Conservation (phyloP, 1,139 yeast genomes). For the Wickerhamomyces sp. region DNA sequence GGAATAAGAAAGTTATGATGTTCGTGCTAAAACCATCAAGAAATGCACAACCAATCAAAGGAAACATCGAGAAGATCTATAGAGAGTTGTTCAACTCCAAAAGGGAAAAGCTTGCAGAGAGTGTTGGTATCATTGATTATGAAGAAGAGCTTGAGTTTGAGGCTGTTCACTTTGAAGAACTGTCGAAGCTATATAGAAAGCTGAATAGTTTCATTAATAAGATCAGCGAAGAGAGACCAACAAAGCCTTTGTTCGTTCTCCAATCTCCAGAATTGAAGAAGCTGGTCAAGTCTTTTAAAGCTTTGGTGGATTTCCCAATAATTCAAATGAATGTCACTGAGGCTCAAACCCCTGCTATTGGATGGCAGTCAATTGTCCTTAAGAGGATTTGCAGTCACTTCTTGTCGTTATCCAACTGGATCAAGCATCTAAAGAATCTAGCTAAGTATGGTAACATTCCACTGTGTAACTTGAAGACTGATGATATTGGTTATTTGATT, state of each 20-base stretch:
- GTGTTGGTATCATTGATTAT: slow-evolving; percentile 45
- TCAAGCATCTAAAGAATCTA: slow-evolving; percentile 58
- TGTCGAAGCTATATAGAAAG: slow-evolving; percentile 46
- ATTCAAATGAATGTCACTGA: slow-evolving; percentile 55
- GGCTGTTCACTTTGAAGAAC: slow-evolving; percentile 45
- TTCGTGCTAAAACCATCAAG: slow-evolving; percentile 66
- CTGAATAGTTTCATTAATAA: slow-evolving; percentile 50
- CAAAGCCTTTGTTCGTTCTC: slow-evolving; percentile 59
- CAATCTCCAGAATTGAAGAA: slow-evolving; percentile 65
- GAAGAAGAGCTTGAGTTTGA: slow-evolving; percentile 49
- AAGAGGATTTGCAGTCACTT: slow-evolving; percentile 68
- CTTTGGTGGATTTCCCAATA: slow-evolving; percentile 58
- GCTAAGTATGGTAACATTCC: slow-evolving; percentile 80
- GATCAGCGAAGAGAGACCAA: slow-evolving; percentile 64
- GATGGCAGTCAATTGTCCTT: slow-evolving; percentile 78
- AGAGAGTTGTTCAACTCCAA: slow-evolving; percentile 45
- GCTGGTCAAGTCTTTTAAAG: slow-evolving; percentile 38
- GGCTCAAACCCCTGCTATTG: slow-evolving; percentile 64
- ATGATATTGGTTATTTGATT: slow-evolving; percentile 71
- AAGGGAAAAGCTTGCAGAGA: slow-evolving; percentile 38
- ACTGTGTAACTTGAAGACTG: slow-evolving; percentile 73
- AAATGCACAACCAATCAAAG: slow-evolving; percentile 63
- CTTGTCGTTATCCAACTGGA: slow-evolving; percentile 71
- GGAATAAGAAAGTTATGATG: slow-evolving; percentile 50
- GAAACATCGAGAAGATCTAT: slow-evolving; percentile 50